Base-by-base conservation (phyloP, 805 yeast genomes). In the Ogataea ganodermae region DNA sequence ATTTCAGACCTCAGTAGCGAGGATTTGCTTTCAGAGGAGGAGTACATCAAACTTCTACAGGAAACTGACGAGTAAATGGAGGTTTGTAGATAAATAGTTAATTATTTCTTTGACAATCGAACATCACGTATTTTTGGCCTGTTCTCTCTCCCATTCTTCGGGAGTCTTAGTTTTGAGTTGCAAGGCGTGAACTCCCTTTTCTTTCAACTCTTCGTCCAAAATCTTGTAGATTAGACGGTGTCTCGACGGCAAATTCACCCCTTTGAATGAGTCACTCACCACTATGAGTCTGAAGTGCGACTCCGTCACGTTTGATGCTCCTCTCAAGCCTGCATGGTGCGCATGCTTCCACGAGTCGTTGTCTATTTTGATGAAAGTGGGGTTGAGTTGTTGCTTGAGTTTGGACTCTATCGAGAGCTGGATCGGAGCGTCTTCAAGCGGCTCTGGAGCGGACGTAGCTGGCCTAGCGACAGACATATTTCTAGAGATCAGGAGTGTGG, bases 311-410 rank as follows among this genome's bases (percentile, higher is more conserved):
- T 89, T 89, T 1, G 75, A 56, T 7, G 91, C 89, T 3, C 84
- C 89, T 44, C 82, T 76, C 71, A 89, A 76, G 1, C 95, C 90
- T 48, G 82, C 84, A 65, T 92, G 98, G 54, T 88, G 91, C 1
- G 90, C 80, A 66, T 92, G 98, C 62, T 86, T 86, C 66, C 81
- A 81, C 6, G 96, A 88, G 66, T 92, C 97, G 63, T 92, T 92
- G 48, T 71, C 72, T 5, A 92, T 75, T 26, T 70, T 75, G 54
- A 79, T 72, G 55, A 53, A 65, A 7, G 61, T 59, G 18, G 80
- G 95, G 53, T 69, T 59, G 40, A 74, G 74, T 28, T 61, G 65
- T 5, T 57, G 51, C 17, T 63, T 53, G 23, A 84, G 58, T 53
- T 81, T 81, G 2, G 61, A 51, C 32, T 68, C 63, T 32, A 84